A percentile compares a stretch with the other conserved stretches of the same genome.
Conservation (phyloP, 2,329 filamentous ascomycete species). For the Aphanocladium album region DNA sequence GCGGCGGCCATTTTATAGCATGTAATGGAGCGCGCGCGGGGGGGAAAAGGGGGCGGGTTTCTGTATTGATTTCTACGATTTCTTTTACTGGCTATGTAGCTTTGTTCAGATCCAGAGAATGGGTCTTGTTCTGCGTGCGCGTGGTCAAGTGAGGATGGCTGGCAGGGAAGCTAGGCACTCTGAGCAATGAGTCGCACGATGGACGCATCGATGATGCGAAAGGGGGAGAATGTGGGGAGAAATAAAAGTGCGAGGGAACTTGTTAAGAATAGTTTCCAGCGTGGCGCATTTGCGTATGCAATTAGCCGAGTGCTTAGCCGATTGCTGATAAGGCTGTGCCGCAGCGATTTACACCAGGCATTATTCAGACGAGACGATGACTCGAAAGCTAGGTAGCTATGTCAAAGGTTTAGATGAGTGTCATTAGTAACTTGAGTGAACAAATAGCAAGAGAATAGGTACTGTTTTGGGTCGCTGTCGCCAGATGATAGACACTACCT, state of each 20-base stretch:
- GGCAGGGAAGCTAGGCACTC: too few species aligned
- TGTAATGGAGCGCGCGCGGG: conserved; percentile 23
- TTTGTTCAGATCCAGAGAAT: neutral
- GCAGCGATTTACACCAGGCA: neutral
- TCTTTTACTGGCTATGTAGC: neutral
- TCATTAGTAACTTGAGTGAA: too few species aligned
- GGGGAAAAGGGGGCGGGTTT: neutral
- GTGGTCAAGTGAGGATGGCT: neutral
- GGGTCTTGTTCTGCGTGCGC: too few species aligned
- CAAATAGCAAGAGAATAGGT: too few species aligned
- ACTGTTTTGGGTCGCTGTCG: too few species aligned
- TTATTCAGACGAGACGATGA: too few species aligned
- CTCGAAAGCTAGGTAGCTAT: too few species aligned
- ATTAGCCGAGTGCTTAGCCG: conserved; percentile 7
- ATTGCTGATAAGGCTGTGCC: neutral
- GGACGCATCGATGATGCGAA: neutral
- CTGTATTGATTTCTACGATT: neutral
- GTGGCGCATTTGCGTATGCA: neutral
- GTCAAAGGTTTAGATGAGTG: too few species aligned
- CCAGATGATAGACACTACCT: too few species aligned
- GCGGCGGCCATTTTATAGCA: conserved; percentile 29
- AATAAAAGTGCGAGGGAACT: neutral
- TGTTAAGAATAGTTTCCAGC: neutral
- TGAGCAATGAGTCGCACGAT: neutral
- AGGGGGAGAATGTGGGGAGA: neutral